phyloP scores from a whole-genome alignment of 345 rosid genomes.

The Moringa oleifera region DNA sequence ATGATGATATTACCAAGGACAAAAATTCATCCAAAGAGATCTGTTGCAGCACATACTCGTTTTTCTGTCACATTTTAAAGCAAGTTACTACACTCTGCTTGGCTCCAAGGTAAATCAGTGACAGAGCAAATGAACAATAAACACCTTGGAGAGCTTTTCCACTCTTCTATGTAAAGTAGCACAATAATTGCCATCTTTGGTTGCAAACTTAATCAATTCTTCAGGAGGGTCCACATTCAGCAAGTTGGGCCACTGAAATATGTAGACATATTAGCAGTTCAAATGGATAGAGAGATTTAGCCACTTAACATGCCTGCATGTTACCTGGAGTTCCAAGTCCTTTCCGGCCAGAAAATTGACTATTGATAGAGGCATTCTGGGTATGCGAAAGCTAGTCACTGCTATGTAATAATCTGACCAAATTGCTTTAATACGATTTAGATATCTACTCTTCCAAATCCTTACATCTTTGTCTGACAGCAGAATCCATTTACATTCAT shows the following conservation, averaged over 20 bases:
- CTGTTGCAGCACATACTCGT: background rate
- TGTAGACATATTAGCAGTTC: background rate
- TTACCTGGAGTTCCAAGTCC: background rate
- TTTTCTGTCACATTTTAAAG: background rate
- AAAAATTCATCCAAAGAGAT: background rate
- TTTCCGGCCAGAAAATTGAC: background rate
- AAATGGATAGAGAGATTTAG: background rate
- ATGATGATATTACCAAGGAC: background rate
- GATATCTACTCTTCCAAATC: background rate
- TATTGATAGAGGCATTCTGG: background rate
- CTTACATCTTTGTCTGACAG: background rate
- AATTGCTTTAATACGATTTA: background rate
- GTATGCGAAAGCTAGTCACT: background rate
- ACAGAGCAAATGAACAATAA: background rate
- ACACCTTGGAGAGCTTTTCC: background rate
- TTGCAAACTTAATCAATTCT: background rate
- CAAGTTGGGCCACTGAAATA: background rate
- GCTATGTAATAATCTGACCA: background rate
- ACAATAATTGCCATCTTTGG: background rate
- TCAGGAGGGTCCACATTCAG: background rate
- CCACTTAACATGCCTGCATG: background rate
- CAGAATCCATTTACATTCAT: background rate
- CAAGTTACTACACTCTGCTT: background rate
- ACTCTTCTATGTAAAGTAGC: background rate
- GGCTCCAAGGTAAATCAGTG: background rate